A percentile compares a stretch with the other conserved stretches of the same genome.
These are phyloP conservation scores for Didymella arachidicola DNA, from an alignment of 2,329 filamentous ascomycete genomes.

Conservation along the genomic window DNA sequence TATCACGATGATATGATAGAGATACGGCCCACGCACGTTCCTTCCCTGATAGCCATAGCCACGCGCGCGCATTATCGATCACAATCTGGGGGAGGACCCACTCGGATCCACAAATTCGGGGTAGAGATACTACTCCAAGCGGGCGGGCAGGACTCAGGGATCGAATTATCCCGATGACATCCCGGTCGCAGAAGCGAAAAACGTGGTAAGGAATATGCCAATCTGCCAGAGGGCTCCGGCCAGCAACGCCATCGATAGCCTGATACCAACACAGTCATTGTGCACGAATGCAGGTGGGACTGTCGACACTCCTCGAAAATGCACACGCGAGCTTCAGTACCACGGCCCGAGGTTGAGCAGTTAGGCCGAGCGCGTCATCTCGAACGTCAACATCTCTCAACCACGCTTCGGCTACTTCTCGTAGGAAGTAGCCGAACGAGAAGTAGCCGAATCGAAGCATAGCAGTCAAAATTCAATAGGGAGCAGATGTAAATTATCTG, in stretches of 20 bases:
- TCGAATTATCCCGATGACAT: slow-evolving; percentile 12
- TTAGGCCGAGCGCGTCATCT: neutral
- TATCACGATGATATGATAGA: neutral
- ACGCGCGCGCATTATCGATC: slow-evolving; percentile 17
- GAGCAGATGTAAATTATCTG: neutral
- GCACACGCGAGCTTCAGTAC: neutral
- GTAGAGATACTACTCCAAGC: slow-evolving; percentile 30
- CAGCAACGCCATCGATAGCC: slow-evolving; percentile 1
- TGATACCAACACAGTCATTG: neutral
- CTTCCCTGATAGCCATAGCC: slow-evolving; percentile 16
- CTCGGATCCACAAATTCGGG: slow-evolving; percentile 35
- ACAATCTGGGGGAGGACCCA: slow-evolving; percentile 34
- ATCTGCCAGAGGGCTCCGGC: slow-evolving; percentile 7
- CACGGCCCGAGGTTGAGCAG: neutral
- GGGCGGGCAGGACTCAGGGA: slow-evolving; percentile 12
- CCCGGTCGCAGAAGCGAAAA: slow-evolving; percentile 8
- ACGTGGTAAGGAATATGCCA: slow-evolving; percentile 8
- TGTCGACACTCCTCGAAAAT: neutral
- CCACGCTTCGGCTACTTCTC: no score
- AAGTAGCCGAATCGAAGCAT: neutral
- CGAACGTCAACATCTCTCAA: neutral
- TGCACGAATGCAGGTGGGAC: neutral
- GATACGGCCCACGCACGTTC: slow-evolving; percentile 23
- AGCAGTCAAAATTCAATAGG: neutral
- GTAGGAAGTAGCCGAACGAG: neutral